Percentiles rank a stretch among this genome's conserved stretches.
phyloP scores from a whole-genome alignment of 495 filamentous ascomycete genomes.

The Mytilinidion resinicola region DNA sequence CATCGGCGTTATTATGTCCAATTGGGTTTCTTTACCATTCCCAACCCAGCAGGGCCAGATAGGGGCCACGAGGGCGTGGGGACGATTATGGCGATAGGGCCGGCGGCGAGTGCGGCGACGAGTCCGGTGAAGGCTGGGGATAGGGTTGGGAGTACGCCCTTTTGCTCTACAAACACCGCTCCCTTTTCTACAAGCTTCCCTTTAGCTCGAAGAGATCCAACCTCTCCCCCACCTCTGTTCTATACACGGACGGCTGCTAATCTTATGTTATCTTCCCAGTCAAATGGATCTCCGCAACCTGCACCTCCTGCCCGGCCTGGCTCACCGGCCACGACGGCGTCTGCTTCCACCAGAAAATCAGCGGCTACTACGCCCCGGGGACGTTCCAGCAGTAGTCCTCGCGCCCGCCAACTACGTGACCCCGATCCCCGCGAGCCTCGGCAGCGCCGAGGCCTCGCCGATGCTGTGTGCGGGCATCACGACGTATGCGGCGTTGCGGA shows the following conservation, averaged over 20 bases:
- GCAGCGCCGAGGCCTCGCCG: conserved; percentile 55
- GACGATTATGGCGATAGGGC: conserved; percentile 49
- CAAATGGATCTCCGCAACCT: conserved; percentile 45
- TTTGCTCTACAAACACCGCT: too few relatives aligned
- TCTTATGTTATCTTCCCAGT: too few relatives aligned
- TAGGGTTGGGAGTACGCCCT: conserved; percentile 27
- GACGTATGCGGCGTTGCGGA: conserved; percentile 41
- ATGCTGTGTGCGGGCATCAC: conserved; percentile 43
- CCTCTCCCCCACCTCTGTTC: too few relatives aligned
- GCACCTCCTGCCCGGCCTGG: conserved; percentile 49
- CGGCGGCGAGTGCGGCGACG: conserved; percentile 41
- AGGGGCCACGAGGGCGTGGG: conserved; percentile 48
- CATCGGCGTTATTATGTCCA: conserved; percentile 54
- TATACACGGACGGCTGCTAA: too few relatives aligned
- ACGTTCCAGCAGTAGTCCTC: conserved; percentile 71
- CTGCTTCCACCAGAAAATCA: conserved; percentile 47
- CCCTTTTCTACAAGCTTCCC: too few relatives aligned
- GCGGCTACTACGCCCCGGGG: conserved; percentile 51
- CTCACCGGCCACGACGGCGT: conserved; percentile 52
- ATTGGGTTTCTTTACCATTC: conserved; percentile 50
- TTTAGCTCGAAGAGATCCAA: too few relatives aligned
- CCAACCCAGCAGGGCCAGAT: conserved; percentile 61
- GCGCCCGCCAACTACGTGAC: conserved; percentile 60
- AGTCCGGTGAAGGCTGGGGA: conserved; percentile 54
- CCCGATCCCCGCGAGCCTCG: conserved; percentile 57